A percentile compares a stretch with the other conserved stretches of the same genome.
phyloP scores from a whole-genome alignment of 805 yeast species.

The Wickerhamiella slavikovae region DNA sequence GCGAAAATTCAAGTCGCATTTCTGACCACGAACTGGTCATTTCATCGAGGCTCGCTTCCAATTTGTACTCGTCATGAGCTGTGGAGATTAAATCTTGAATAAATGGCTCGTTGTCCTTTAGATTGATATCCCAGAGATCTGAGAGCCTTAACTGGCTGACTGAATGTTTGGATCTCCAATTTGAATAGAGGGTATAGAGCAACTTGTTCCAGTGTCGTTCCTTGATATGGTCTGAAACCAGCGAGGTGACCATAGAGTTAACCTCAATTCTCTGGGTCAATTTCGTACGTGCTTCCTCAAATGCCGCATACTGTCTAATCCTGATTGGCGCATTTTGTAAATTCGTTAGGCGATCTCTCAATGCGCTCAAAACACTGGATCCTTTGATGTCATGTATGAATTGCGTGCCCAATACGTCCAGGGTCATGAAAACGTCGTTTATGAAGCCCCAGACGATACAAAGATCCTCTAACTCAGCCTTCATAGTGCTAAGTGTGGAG shows the following conservation, averaged over 20 bases:
- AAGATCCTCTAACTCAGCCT: no score
- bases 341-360: no score
- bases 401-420: no score
- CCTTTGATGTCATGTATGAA: no score
- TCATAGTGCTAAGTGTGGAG: no score
- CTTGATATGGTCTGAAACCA: slow-evolving; percentile 37
- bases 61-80: slow-evolving; percentile 52
- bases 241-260: slow-evolving; percentile 22
- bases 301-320: slow-evolving; percentile 48
- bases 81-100: slow-evolving; percentile 31
- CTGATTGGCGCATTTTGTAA: slow-evolving; percentile 34
- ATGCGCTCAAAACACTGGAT: no score
- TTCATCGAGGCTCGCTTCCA: slow-evolving; percentile 33
- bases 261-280: slow-evolving; percentile 24
- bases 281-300: slow-evolving; percentile 30
- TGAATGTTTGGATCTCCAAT: slow-evolving; percentile 4
- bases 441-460: no score
- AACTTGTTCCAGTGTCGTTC: slow-evolving; percentile 47
- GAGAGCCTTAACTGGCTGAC: slow-evolving; percentile 24
- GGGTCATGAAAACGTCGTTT: no score
- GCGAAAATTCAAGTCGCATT: slow-evolving; percentile 30
- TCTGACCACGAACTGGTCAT: slow-evolving; percentile 38
- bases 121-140: slow-evolving; percentile 39
- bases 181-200: no score
- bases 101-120: slow-evolving; percentile 23